A percentile compares a stretch with the other conserved stretches of the same genome.
Conservation (phyloP, 495 filamentous ascomycete species). For the Chaetomidium leptoderma region DNA sequence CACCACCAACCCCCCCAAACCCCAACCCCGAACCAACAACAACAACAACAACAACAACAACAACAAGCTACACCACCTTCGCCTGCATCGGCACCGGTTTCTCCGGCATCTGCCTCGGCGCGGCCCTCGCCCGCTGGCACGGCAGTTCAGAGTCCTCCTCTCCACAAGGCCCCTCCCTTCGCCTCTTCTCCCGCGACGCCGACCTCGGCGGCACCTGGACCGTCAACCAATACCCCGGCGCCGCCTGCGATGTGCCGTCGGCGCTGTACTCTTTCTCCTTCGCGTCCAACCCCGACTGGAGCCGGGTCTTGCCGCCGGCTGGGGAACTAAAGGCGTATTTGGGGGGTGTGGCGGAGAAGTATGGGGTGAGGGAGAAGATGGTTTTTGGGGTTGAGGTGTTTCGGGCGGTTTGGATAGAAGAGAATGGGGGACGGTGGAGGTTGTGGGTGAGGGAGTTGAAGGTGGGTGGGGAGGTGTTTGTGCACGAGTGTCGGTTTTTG, state of each 20-base stretch:
- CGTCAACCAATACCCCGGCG: slow-evolving; percentile 60
- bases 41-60: background rate
- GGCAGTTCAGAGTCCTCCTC: slow-evolving; percentile 9
- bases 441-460: slow-evolving; percentile 12
- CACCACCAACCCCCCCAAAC: background rate
- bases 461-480: background rate
- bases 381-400: slow-evolving; percentile 56
- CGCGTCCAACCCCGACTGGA: slow-evolving; percentile 55
- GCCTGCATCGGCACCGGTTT: slow-evolving; percentile 60
- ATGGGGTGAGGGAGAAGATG: slow-evolving; percentile 56
- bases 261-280: slow-evolving; percentile 62
- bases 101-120: slow-evolving; percentile 63
- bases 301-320: slow-evolving; percentile 50
- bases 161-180: background rate
- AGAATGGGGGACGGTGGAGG: slow-evolving; percentile 40
- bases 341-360: slow-evolving; percentile 54
- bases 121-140: slow-evolving; percentile 54
- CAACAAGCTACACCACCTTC: slow-evolving; percentile 30
- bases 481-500: slow-evolving; percentile 38
- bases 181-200: slow-evolving; percentile 56
- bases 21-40: background rate
- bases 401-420: slow-evolving; percentile 55
- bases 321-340: slow-evolving; percentile 58
- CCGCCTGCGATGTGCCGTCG: slow-evolving; percentile 44
- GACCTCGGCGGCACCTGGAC: slow-evolving; percentile 67